phyloP scores from a whole-genome alignment of 2,329 filamentous ascomycete genomes.

The Proliferodiscus dingleyae region DNA sequence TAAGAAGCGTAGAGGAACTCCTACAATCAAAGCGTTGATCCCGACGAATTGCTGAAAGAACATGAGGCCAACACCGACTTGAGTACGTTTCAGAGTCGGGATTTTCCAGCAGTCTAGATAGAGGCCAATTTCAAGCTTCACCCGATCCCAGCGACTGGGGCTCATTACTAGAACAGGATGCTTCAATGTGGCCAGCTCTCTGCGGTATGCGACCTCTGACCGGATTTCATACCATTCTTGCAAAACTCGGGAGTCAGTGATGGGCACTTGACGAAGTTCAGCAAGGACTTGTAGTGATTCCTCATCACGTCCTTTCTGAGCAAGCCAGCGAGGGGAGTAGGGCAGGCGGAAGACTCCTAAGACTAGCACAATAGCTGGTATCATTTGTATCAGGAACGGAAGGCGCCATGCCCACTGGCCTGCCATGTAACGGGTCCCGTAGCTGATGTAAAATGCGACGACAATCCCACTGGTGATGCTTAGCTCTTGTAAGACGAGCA shows the following conservation, averaged over 20 bases:
- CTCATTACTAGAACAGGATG: conserved; percentile 29
- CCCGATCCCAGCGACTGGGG: background rate
- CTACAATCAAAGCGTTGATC: conserved; percentile 48
- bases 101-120: conserved; percentile 27
- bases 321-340: conserved; percentile 38
- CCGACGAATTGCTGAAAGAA: conserved; percentile 55
- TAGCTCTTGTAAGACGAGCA: conserved; percentile 39
- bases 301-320: conserved; percentile 41
- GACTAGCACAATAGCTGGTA: conserved; percentile 28
- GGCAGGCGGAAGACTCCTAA: conserved; percentile 43
- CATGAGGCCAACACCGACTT: conserved; percentile 47
- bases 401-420: conserved; percentile 31
- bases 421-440: conserved; percentile 36
- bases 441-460: conserved; percentile 40
- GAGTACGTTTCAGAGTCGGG: conserved; percentile 43
- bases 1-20: background rate
- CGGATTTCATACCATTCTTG: conserved; percentile 47
- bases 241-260: conserved; percentile 44
- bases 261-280: conserved; percentile 45
- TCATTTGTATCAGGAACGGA: conserved; percentile 25
- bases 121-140: background rate
- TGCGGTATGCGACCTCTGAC: conserved; percentile 29
- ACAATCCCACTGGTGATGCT: conserved; percentile 41
- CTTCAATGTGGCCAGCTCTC: conserved; percentile 37
- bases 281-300: conserved; percentile 43